phyloP scores from a whole-genome alignment of 352 stramenopile species.

The Sclerospora graminicola region DNA sequence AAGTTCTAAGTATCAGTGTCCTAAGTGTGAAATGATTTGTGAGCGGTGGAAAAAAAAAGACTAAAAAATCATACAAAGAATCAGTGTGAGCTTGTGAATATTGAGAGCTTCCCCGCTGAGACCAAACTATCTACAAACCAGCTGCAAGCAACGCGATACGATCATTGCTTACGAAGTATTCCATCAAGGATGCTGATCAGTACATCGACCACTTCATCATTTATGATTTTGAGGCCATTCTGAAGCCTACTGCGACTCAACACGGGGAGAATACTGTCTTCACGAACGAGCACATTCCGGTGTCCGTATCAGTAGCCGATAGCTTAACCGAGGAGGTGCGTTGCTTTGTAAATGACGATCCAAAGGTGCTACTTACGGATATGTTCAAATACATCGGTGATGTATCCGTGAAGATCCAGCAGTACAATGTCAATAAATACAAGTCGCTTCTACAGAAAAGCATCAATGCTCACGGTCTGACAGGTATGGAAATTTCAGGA shows the following conservation, averaged over 20 bases:
- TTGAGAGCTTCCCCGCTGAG: too few species aligned
- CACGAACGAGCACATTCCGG: conserved; percentile 6
- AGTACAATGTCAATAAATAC: neutral
- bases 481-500: neutral
- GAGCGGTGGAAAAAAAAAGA: too few species aligned
- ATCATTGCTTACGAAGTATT: neutral
- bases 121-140: too few species aligned
- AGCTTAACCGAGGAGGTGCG: conserved; percentile 7
- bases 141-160: neutral
- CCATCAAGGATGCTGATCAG: neutral
- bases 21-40: too few species aligned
- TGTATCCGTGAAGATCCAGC: neutral
- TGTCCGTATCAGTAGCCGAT: conserved; percentile 6
- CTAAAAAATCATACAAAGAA: too few species aligned
- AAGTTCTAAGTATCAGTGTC: too few species aligned
- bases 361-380: conserved; percentile 5
- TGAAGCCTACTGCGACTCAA: conserved; percentile 9
- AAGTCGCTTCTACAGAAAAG: neutral
- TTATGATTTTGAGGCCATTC: conserved; percentile 1
- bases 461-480: conserved; percentile 1
- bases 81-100: too few species aligned
- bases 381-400: conserved; percentile 9
- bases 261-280: conserved; percentile 8
- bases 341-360: conserved; percentile 10
- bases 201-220: neutral